These are phyloP conservation scores for Cercis canadensis DNA, from an alignment of 306 rosid genomes.

Conservation along the genomic window DNA sequence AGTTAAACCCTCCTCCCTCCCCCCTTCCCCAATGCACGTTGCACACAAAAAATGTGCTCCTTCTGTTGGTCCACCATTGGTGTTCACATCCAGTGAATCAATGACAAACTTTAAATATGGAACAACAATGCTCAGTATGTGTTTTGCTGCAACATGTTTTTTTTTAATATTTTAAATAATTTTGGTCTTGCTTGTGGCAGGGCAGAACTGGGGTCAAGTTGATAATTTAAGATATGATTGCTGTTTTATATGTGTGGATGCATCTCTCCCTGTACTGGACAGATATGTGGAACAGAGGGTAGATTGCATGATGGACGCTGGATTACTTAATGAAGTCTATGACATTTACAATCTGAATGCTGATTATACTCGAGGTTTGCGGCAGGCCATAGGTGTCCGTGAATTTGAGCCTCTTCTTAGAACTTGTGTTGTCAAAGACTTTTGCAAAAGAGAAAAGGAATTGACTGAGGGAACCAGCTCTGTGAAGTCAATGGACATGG, in stretches of 20 bases:
- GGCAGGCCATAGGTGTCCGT: conserved; percentile 88
- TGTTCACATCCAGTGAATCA: no score
- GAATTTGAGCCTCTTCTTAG: conserved; percentile 73
- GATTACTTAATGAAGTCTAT: conserved; percentile 81
- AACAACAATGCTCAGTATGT: no score
- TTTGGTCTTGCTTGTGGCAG: conserved; percentile 64
- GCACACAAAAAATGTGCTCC: not conserved
- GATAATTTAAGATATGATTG: conserved; percentile 78
- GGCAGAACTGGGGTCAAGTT: conserved; percentile 97
- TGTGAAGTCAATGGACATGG: conserved; percentile 38
- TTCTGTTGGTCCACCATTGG: no score
- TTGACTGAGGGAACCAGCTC: conserved; percentile 36
- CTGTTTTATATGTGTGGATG: conserved; percentile 79
- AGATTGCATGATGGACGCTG: conserved; percentile 79
- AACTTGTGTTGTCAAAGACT: conserved; percentile 35
- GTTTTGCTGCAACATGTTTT: no score
- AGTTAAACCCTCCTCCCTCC: not conserved
- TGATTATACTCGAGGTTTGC: conserved; percentile 80
- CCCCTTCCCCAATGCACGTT: not conserved
- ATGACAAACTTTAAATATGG: no score
- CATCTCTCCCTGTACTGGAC: conserved; percentile 79
- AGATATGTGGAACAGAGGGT: conserved; percentile 84
- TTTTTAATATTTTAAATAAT: conserved; percentile 27
- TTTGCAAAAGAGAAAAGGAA: conserved; percentile 31
- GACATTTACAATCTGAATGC: conserved; percentile 67